Evolutionary conservation across 345 rosid genomes (phyloP), one percentile per base, ranked within the genome.

Genomic region (Brassica cretica): DNA sequence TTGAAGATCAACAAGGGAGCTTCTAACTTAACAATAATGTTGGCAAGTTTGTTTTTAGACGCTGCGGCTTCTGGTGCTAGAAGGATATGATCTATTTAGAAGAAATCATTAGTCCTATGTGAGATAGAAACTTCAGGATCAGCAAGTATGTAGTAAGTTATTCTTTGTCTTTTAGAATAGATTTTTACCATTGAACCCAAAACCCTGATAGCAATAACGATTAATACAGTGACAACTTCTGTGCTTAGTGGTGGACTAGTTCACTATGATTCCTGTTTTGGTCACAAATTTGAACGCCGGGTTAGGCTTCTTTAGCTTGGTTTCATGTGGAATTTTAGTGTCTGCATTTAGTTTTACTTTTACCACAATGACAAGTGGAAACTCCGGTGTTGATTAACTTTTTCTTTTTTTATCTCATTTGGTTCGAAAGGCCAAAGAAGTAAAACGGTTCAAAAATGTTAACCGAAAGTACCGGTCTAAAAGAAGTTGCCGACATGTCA

Each of bases 11-110:
- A 58, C 37, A 68, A 68, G 49, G 65, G 82, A 49, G 82, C 74
- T 73, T 21, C 82, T 78, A 78, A 78, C 74, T 15, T 78, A 16
- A 78, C 82, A 60, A 67, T 66, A 78, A 66, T 29, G 51, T 2
- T 70, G 70, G 19, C 19, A 29, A 68, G 1, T 61, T 76, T 76
- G 64, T 44, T 66, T 35, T 37, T 56, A 66, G 78, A 75, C 66
- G 6, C 58, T 75, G 73, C 16, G 33, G n/a, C 69, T 68, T 69
- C 19, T 21, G 75, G 70, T 62, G 39, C 14, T 21, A 71, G 59
- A 25, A 77, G 66, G 71, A 21, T 68, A 49, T 29, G 30, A 37
- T 32, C 8, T 68, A 46, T 64, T 64, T 66, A 71, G 72, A 72
- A 71, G 76, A 66, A 77, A 65, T 37, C 24, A 27, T 53, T 77